Percentiles rank a stretch among this genome's conserved stretches.
Evolutionary conservation across 208 protist genomes (phyloP).

Genomic region (Leishmania tropica): DNA sequence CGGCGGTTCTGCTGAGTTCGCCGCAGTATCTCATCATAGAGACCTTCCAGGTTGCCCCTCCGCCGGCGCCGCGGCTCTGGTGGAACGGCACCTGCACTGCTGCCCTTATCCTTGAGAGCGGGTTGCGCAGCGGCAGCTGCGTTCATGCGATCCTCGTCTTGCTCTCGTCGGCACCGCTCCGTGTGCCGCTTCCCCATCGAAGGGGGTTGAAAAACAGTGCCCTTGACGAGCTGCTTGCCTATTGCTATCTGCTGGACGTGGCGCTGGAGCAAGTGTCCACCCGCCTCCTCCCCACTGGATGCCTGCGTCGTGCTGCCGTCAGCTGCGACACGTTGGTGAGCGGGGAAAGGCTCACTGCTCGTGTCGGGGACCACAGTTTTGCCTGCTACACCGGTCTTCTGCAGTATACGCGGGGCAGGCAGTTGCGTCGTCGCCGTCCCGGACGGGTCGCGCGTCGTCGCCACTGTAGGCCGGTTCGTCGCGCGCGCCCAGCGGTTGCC

Average conservation of each 20-base stretch:
- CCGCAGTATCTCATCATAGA: slow-evolving; percentile 27
- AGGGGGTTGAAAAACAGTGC: slow-evolving; percentile 21
- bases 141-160: neutral
- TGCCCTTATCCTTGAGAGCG: neutral
- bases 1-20: slow-evolving; percentile 24
- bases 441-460: slow-evolving; percentile 44
- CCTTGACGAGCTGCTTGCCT: slow-evolving; percentile 31
- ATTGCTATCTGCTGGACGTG: slow-evolving; percentile 57
- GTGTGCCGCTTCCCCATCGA: slow-evolving; percentile 3
- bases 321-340: slow-evolving; percentile 8
- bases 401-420: slow-evolving; percentile 22
- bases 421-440: slow-evolving; percentile 22
- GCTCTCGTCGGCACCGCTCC: slow-evolving; percentile 1
- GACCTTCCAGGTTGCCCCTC: neutral
- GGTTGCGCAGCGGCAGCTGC: neutral
- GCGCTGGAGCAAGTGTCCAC: slow-evolving; percentile 43
- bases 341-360: slow-evolving; percentile 24
- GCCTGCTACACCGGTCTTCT: neutral
- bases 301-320: neutral
- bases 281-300: neutral
- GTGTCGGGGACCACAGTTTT: neutral
- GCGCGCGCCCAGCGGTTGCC: slow-evolving; percentile 46
- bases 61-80: slow-evolving; percentile 3
- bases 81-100: neutral
- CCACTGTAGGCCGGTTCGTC: slow-evolving; percentile 39